These are phyloP conservation scores for Hyaloscypha finlandica DNA, from an alignment of 495 filamentous ascomycete genomes.

Conservation along the genomic window DNA sequence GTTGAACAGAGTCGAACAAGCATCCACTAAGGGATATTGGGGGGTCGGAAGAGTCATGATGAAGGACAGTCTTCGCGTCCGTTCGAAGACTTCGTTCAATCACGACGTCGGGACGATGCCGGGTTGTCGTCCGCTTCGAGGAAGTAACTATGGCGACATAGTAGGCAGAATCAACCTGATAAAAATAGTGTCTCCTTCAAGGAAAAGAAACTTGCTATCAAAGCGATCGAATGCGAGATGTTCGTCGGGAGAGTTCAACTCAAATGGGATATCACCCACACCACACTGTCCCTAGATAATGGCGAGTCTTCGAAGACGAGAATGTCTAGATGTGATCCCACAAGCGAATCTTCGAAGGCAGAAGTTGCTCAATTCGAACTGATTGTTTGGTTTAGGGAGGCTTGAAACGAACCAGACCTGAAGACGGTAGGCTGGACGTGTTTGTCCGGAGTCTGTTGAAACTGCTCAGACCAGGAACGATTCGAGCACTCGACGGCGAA, in stretches of 20 bases:
- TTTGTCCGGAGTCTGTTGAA: conserved; percentile 23
- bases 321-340: background rate
- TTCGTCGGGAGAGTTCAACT: conserved; percentile 11
- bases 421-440: conserved; percentile 1
- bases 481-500: conserved; percentile 3
- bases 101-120: background rate
- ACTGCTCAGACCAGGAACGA: conserved; percentile 3
- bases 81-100: conserved; percentile 14
- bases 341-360: background rate
- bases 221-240: conserved; percentile 24
- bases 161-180: conserved; percentile 8
- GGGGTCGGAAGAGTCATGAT: conserved; percentile 68
- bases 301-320: background rate
- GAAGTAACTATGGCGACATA: conserved; percentile 25
- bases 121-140: background rate
- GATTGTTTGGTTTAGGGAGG: conserved; percentile 12
- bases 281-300: background rate
- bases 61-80: background rate
- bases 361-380: background rate
- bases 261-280: background rate
- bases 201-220: conserved; percentile 29
- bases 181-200: conserved; percentile 1
- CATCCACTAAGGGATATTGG: conserved; percentile 62
- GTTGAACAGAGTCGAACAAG: conserved; percentile 81
- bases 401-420: conserved; percentile 23